phyloP scores from a whole-genome alignment of 2,329 filamentous ascomycete genomes.

The Ophiocordyceps camponoti-leonardi region DNA sequence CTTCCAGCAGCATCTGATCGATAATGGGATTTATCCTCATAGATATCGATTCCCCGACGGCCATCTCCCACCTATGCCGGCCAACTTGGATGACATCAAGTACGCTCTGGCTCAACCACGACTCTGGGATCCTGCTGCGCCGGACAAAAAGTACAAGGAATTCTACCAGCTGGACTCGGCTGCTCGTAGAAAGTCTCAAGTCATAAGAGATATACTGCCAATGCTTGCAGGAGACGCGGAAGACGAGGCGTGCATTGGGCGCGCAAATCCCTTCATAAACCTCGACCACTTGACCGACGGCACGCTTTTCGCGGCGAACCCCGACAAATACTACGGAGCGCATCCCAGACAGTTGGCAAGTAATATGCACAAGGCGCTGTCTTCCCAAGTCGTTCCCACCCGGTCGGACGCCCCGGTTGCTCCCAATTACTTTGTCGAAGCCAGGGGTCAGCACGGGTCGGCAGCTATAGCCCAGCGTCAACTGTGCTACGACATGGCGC shows the following conservation, averaged over 20 bases:
- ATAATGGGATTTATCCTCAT: constrained; percentile 5
- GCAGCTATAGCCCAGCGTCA: not conserved
- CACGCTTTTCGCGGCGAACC: constrained; percentile 11
- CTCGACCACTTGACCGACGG: constrained; percentile 18
- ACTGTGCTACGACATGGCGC: not conserved
- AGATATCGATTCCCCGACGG: constrained; percentile 6
- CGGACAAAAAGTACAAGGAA: not conserved
- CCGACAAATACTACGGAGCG: constrained; percentile 17
- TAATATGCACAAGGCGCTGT: constrained; percentile 6
- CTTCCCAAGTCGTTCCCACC: not conserved
- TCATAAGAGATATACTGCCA: not conserved
- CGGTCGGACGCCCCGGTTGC: not conserved
- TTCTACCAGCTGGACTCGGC: not conserved
- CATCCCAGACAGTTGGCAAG: constrained; percentile 10
- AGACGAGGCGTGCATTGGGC: not conserved
- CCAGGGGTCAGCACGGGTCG: not conserved
- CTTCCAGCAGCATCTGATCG: constrained; percentile 8
- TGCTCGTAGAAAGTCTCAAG: not conserved
- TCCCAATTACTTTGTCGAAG: not conserved
- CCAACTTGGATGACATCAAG: constrained; percentile 7
- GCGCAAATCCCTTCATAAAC: constrained; percentile 3
- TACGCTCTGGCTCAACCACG: not conserved
- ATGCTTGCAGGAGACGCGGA: not conserved
- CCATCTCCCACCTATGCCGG: constrained; percentile 2
- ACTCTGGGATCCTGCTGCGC: not conserved